Base-by-base conservation (phyloP, 139 green algal genomes). In the Haematococcus sp. region DNA sequence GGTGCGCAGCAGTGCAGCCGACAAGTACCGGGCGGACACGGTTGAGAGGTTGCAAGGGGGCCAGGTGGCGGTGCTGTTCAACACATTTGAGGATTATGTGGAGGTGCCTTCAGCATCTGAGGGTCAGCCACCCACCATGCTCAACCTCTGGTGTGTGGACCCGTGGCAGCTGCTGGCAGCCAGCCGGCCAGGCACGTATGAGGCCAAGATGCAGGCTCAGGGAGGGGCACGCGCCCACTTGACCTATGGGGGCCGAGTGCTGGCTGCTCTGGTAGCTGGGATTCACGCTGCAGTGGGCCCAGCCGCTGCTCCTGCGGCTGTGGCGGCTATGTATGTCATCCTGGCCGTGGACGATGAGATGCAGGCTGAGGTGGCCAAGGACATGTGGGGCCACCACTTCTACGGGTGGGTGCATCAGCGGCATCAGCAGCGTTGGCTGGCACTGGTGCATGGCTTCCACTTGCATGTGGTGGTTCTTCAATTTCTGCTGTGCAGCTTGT, bases 21-120 rank as follows among this genome's bases (percentile, higher is more conserved):
- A 34, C 5, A n/a, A 28, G 30, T 51, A 51, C 60, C 30, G 58
- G 9, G 4, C 28, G 4, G 58, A 28, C 22, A 30, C 58, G 4
- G 4, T 65, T 4, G n/a, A 65, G n/a, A 22, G 58, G 11, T 65
- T 65, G 25, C 23, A 11, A 11, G 23, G 9, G 17, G 58, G 58
- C 3, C 61, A 70, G 63, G 63, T 70, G 31, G 63, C 63, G 4
- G 35, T 70, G 33, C 63, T 40, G 35, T 70, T 70, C 63, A 70
- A 70, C 35, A 35, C 63, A 2, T 70, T 70, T 70, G 63, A 70
- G 63, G 63, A 70, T 19, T 56, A 65, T 35, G 27, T 65, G 16
- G 58, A 65, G 58, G 20, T 65, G 25, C 58, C 58, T 3, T 40
- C 25, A 65, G 25, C 35, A 25, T 32, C 40, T 65, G 58, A 33